Base-by-base conservation (phyloP, 371 early-diverging fungal species). In the Mucor saturninus region DNA sequence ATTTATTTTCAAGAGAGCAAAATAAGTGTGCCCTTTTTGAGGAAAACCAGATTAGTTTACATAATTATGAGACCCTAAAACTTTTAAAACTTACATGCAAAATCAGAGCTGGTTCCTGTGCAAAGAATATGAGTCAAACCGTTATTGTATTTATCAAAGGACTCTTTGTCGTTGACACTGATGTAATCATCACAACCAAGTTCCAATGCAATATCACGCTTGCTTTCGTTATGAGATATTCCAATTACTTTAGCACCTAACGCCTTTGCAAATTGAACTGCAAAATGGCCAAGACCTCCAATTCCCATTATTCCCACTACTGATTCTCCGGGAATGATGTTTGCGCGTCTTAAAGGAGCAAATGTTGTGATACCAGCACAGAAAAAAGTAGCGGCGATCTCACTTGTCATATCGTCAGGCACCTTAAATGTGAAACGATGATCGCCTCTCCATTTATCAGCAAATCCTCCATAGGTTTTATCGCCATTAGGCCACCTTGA, bases 241-340 rank as follows among this genome's bases (percentile, higher is more conserved):
- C 89, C 74, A 14, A 74, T 65, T 0, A 92, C 91, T n/a, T 88
- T 77, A 37, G 89, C 86, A 30, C 92, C 91, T 67, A 82, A 68
- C 9, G 80, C 80, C 54, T 76, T 74, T 37, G 84, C 85, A 68
- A 74, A 89, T 60, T 86, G 83, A 5, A 71, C 61, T 35, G 80
- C 91, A 76, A 88, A 77, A 46, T 91, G 91, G 37, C 91, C 91
- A 9, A 91, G 74, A 40, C 89, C 90, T 58, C 89, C 89, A 57
- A 75, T 74, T 70, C 50, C 83, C 56, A 86, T 71, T 42, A 86
- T 86, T 75, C 86, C 88, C 50, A 87, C 68, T 56, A 74, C 68
- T 2, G 76, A 71, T 30, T 73, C 79, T 15, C 55, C 83, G 21
- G 21, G 21, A 80, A 46, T 80, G 69, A 66, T 81, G 70, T 43